Evolutionary conservation across 495 filamentous ascomycete species (phyloP), one percentile per base, ranked within the genome.

Genomic region (Hyaloscypha finlandica): DNA sequence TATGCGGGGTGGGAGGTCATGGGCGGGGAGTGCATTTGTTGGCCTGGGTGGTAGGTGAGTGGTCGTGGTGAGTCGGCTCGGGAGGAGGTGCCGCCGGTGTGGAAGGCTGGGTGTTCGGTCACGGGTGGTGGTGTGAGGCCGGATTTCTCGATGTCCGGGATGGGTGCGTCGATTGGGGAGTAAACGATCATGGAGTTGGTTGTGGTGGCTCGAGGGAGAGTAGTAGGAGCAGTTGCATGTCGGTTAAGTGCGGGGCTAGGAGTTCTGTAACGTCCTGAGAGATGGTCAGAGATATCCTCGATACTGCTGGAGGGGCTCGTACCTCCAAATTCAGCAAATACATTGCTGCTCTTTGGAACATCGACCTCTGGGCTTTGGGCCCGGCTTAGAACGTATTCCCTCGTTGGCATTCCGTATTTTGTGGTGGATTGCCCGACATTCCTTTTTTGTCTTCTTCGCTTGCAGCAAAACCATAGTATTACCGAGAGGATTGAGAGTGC

Each of bases 101-200:
- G 56, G 12, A 56, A 67, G 6, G 63, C 70, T 14, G 70, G 70
- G 53, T 72, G 70, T 22, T 64, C 51, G 32, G 42, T 19, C 22
- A 65, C 31, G 45, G 70, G 66, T 56, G 70, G 70, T 56, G 66
- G 59, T 9, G 35, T 31, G 3, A 64, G 5, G 33, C 51, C 30
- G 20, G 8, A 16, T 33, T 72, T 72, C 42, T 72, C 70, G 29
- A 58, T 35, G 20, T 67, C 63, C n/a, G 59, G 63, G 55, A 72
- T 22, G 14, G 59, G 51, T 45, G 25, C 48, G 37, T 68, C 65
- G 30, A 32, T 29, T 35, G 55, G 37, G n/a, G 59, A 45, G 9
- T 61, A 35, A 14, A 60, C 5, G 31, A 4, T 42, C 33, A 48
- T 61, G 29, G 37, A 45, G 22, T 48, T n/a, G 31, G 52, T 25